Percentiles rank a stretch among this genome's conserved stretches.
phyloP scores from a whole-genome alignment of 306 rosid genomes.

The Medicago ruthenica region DNA sequence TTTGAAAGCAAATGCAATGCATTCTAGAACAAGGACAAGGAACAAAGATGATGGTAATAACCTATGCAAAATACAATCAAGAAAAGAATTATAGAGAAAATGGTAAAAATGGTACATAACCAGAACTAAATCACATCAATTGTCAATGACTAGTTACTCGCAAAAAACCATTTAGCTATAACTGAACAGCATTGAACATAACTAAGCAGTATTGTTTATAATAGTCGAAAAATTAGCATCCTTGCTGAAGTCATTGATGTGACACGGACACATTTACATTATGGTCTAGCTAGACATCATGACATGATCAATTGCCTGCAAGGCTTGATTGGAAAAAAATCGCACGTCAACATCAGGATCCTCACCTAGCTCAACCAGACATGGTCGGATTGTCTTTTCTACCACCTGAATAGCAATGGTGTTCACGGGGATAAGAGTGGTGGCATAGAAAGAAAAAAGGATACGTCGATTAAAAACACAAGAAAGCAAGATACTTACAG shows the following conservation, averaged over 20 bases:
- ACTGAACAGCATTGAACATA: constrained; percentile 36
- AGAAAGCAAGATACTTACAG: constrained; percentile 62
- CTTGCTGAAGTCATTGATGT: constrained; percentile 31
- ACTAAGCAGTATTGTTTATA: constrained; percentile 34
- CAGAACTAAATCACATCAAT: constrained; percentile 44
- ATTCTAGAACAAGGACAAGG: neutral
- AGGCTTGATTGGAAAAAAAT: constrained; percentile 85
- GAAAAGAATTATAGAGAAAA: neutral
- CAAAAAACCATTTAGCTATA: constrained; percentile 40
- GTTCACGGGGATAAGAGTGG: constrained; percentile 26
- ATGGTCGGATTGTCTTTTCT: constrained; percentile 84
- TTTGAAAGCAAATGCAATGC: constrained; percentile 37
- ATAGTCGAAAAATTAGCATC: constrained; percentile 35
- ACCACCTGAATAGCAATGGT: constrained; percentile 66
- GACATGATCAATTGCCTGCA: constrained; percentile 81
- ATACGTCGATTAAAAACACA: constrained; percentile 15
- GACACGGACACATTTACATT: constrained; percentile 37
- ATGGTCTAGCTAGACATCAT: constrained; percentile 82
- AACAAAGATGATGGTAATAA: neutral
- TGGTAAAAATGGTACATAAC: constrained; percentile 30
- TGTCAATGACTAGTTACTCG: constrained; percentile 36
- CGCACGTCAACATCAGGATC: constrained; percentile 98
- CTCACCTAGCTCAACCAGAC: constrained; percentile 89
- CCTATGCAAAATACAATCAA: constrained; percentile 28
- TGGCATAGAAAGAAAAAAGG: neutral